Percentiles rank a stretch among this genome's conserved stretches.
Evolutionary conservation across 306 rosid genomes (phyloP).

Genomic region (Notholithocarpus densiflorus): DNA sequence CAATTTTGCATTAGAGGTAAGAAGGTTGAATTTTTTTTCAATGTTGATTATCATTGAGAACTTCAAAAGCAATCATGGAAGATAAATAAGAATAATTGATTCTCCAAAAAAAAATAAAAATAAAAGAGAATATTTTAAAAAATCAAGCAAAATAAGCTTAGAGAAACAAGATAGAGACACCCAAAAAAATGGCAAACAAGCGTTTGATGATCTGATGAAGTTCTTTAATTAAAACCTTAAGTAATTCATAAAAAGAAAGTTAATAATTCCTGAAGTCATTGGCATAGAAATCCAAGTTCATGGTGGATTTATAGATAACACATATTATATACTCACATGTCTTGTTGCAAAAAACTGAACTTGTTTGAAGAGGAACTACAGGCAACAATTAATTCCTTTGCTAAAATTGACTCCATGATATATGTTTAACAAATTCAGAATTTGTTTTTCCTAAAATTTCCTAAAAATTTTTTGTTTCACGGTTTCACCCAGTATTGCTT

Average conservation of each 20-base stretch:
- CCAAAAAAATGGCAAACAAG: too few relatives aligned
- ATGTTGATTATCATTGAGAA: not conserved
- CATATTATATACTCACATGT: not conserved
- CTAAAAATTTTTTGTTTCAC: too few relatives aligned
- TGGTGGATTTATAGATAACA: not conserved
- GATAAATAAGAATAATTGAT: not conserved
- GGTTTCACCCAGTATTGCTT: too few relatives aligned
- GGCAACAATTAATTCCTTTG: not conserved
- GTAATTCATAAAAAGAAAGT: not conserved
- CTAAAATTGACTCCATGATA: not conserved
- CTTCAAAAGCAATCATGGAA: not conserved
- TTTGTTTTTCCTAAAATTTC: not conserved
- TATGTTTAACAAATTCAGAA: not conserved
- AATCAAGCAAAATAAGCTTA: not conserved
- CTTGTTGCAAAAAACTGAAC: not conserved
- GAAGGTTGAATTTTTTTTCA: not conserved
- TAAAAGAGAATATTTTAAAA: too few relatives aligned
- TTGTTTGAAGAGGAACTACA: not conserved
- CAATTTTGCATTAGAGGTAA: constrained; percentile 37
- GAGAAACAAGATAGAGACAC: too few relatives aligned
- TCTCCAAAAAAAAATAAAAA: too few relatives aligned
- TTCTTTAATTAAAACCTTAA: not conserved
- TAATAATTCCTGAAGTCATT: not conserved
- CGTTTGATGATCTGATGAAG: not conserved
- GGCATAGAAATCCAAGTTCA: not conserved